phyloP scores from a whole-genome alignment of 768 basidiomycete genomes.

The Suillus discolor region DNA sequence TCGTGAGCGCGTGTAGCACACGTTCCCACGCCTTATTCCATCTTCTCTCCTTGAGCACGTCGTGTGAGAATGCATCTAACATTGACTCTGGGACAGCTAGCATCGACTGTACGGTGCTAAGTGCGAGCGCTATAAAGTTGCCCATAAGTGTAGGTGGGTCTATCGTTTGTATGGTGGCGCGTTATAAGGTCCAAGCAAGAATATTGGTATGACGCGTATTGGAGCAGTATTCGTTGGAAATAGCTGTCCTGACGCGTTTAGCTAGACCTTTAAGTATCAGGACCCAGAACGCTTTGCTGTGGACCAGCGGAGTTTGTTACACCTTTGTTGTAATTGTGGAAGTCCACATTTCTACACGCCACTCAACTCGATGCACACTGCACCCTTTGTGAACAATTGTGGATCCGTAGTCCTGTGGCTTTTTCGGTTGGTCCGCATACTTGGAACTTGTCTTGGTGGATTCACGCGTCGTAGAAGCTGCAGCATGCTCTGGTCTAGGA shows the following conservation, averaged over 20 bases:
- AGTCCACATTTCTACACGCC: not conserved
- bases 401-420: not conserved
- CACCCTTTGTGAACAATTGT: not conserved
- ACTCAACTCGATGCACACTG: not conserved
- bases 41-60: not conserved
- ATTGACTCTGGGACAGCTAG: not conserved
- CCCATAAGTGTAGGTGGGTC: not conserved
- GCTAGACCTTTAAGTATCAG: not conserved
- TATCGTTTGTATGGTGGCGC: not conserved
- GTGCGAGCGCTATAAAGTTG: not conserved
- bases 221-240: not conserved
- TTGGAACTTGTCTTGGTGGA: too few species aligned
- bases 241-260: not conserved
- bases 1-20: not conserved
- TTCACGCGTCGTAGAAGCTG: not conserved
- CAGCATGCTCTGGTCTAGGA: not conserved
- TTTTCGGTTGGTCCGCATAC: not conserved
- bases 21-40: constrained; percentile 3
- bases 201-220: not conserved
- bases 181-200: too few species aligned
- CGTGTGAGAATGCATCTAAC: not conserved
- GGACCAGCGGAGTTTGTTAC: not conserved
- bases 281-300: not conserved
- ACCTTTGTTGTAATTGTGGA: constrained; percentile 8
- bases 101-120: not conserved